A percentile compares a stretch with the other conserved stretches of the same genome.
Evolutionary conservation across 257 asterid species (phyloP).

Genomic region (Scutellaria minor): DNA sequence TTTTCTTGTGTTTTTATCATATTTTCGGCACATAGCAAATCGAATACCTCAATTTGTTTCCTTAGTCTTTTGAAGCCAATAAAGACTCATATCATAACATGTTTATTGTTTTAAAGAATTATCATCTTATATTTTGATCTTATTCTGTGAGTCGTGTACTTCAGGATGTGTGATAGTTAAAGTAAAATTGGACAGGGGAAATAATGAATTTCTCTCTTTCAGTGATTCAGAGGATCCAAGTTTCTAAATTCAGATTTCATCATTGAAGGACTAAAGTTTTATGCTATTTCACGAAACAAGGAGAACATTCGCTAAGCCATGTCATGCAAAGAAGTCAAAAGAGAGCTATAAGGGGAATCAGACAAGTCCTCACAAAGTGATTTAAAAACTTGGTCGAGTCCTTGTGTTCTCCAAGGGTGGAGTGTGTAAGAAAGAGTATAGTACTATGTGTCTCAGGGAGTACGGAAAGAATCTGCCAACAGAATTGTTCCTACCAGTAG

Average conservation of each 20-base stretch:
- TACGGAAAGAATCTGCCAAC: neutral
- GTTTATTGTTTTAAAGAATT: neutral
- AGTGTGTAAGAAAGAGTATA: slow-evolving; percentile 6
- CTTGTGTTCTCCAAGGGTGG: slow-evolving; percentile 1
- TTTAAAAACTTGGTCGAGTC: slow-evolving; percentile 1
- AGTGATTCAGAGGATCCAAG: slow-evolving; percentile 10
- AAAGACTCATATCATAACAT: neutral
- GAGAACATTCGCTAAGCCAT: slow-evolving; percentile 3
- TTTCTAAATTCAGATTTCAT: slow-evolving; percentile 32
- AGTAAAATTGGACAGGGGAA: slow-evolving; percentile 15
- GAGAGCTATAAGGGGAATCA: slow-evolving; percentile 1
- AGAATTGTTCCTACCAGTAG: neutral
- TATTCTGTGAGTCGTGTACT: too few relatives aligned
- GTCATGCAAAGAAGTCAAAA: slow-evolving; percentile 1
- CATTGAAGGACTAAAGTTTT: slow-evolving; percentile 29
- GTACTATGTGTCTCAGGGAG: slow-evolving; percentile 6
- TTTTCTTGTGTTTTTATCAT: neutral
- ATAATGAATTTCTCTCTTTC: neutral
- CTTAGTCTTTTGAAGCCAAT: neutral
- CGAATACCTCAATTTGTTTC: neutral
- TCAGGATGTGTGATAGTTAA: slow-evolving; percentile 32
- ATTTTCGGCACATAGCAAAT: neutral
- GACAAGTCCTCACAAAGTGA: slow-evolving; percentile 17
- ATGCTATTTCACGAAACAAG: slow-evolving; percentile 15
- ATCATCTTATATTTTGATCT: too few relatives aligned